phyloP scores from a whole-genome alignment of 192 early-diverging fungal species.

The Rhizophagus clarus region DNA sequence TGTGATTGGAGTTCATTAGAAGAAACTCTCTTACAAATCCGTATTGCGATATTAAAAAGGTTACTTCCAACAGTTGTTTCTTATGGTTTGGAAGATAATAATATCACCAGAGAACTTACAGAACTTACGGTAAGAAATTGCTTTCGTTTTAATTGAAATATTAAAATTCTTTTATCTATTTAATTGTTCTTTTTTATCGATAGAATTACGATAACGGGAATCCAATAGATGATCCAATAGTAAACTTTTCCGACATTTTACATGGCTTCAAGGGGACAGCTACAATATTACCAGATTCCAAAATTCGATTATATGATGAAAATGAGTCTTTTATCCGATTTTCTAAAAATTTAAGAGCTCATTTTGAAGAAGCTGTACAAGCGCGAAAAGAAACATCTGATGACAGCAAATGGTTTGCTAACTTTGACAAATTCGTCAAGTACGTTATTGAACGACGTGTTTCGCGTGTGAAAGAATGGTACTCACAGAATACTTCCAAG shows the following conservation, averaged over 20 bases:
- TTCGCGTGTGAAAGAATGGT: slow-evolving; percentile 29
- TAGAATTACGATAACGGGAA: background rate
- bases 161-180: background rate
- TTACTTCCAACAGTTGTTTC: slow-evolving; percentile 1
- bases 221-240: background rate
- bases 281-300: background rate
- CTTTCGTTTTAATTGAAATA: background rate
- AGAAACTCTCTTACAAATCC: slow-evolving; percentile 4
- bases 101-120: background rate
- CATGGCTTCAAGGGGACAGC: background rate
- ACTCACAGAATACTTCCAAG: slow-evolving; percentile 10
- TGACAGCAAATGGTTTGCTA: slow-evolving; percentile 14
- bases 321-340: background rate
- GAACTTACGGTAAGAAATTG: background rate
- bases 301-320: background rate
- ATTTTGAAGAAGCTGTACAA: slow-evolving; percentile 27
- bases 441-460: slow-evolving; percentile 20
- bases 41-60: background rate
- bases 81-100: slow-evolving; percentile 13
- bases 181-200: background rate
- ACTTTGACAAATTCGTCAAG: slow-evolving; percentile 12
- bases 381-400: background rate
- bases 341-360: slow-evolving; percentile 1
- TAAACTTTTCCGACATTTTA: background rate
- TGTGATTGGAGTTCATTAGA: slow-evolving; percentile 20